phyloP scores from a whole-genome alignment of 495 filamentous ascomycete genomes.

The Penicillium mononematosum region DNA sequence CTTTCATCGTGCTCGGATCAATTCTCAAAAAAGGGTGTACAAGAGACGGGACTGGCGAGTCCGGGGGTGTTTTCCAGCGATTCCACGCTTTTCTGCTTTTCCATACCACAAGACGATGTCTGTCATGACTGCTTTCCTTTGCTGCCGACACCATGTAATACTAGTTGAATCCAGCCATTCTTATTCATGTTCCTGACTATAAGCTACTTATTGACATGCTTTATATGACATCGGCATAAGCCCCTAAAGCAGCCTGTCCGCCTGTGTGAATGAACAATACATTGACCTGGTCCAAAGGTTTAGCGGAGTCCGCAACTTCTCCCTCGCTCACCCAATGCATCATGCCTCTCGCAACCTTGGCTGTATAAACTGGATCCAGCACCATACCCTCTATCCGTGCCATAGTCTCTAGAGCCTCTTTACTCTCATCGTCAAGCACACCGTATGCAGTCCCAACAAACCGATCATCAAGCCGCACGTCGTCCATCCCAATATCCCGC shows the following conservation, averaged over 20 bases:
- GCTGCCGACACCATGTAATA: constrained; percentile 27
- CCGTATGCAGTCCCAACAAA: constrained; percentile 39
- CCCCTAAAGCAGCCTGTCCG: constrained; percentile 38
- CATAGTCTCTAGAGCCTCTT: constrained; percentile 23
- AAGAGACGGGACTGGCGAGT: constrained; percentile 20
- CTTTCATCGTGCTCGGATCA: constrained; percentile 10
- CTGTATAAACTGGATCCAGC: constrained; percentile 43
- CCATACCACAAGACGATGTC: constrained; percentile 21
- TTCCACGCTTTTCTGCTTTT: constrained; percentile 16
- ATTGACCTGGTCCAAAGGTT: constrained; percentile 27
- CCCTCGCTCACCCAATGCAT: constrained; percentile 30
- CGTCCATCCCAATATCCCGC: constrained; percentile 27
- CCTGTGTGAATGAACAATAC: constrained; percentile 44
- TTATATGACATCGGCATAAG: constrained; percentile 32
- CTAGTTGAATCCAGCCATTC: constrained; percentile 28
- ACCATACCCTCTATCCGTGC: constrained; percentile 33
- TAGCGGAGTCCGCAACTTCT: constrained; percentile 19
- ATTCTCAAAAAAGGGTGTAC: constrained; percentile 26
- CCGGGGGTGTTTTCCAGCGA: constrained; percentile 24
- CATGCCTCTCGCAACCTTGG: constrained; percentile 36
- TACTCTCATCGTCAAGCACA: constrained; percentile 30
- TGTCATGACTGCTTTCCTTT: constrained; percentile 25
- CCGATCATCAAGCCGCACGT: constrained; percentile 38
- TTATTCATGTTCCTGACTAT: constrained; percentile 6
- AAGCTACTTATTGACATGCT: not conserved